A percentile compares a stretch with the other conserved stretches of the same genome.
Evolutionary conservation across 1,284 basidiomycete genomes (phyloP).

Genomic region (Mycocalia duriaeana): DNA sequence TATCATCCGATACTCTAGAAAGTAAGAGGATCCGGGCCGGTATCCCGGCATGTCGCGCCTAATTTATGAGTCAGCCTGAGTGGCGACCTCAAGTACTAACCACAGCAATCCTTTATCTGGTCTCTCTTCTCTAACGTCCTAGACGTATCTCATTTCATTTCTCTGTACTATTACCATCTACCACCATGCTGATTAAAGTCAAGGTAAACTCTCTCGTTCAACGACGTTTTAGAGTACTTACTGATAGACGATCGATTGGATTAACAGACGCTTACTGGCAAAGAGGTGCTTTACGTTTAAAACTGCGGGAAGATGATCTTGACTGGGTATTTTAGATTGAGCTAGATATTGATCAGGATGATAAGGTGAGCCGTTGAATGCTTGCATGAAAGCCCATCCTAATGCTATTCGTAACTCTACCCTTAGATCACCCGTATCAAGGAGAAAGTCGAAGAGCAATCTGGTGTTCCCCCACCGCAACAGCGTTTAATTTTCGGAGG

Average conservation of each 20-base stretch:
- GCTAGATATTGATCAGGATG: constrained; percentile 90
- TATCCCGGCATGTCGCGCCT: too few species aligned
- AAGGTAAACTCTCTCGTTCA: constrained; percentile 45
- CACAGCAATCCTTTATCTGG: too few species aligned
- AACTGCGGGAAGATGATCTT: not conserved
- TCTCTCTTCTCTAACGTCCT: too few species aligned
- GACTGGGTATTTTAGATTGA: constrained; percentile 63
- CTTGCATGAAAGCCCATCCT: not conserved
- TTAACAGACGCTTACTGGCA: constrained; percentile 82
- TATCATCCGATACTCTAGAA: too few species aligned
- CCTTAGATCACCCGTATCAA: constrained; percentile 89
- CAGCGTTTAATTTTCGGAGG: constrained; percentile 94
- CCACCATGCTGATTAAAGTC: constrained; percentile 84
- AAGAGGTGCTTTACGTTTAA: constrained; percentile 56
- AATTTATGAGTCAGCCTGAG: too few species aligned
- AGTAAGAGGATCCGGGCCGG: too few species aligned
- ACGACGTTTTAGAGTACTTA: not conserved
- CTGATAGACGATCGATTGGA: constrained; percentile 11
- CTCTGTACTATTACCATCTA: too few species aligned
- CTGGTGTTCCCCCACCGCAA: constrained; percentile 95
- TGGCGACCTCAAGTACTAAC: too few species aligned
- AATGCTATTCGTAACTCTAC: constrained; percentile 5
- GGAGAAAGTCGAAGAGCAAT: constrained; percentile 98
- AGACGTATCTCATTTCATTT: too few species aligned
- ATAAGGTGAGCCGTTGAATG: constrained; percentile 58